Base-by-base conservation (phyloP, 257 asterid genomes). In the Ilex aquifolium region DNA sequence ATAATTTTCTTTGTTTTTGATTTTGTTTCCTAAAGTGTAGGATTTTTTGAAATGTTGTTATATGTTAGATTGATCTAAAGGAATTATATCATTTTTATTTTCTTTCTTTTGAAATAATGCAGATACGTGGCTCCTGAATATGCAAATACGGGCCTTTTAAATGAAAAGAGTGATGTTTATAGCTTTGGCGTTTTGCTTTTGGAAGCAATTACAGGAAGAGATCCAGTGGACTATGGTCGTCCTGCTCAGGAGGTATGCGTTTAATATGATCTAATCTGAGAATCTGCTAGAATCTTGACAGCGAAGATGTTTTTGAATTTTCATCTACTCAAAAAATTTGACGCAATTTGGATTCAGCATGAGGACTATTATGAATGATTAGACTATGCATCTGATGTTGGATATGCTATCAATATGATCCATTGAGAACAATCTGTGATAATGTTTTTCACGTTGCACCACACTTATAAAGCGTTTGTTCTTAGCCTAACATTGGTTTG, bases 121-220 rank as follows among this genome's bases (percentile, higher is more conserved):
- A 92, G 98, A 58, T 92, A 92, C 60, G 99, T 92, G 74, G 99
- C 99, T 74, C 99, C 99, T 40, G 96, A 92, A 74, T 92, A 92
- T 77, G 99, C 96, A 54, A 92, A 90, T 73, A 83, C 92, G 3
- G 99, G 97, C 44, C 95, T 92, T 69, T 71, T 92, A 69, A 92
- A 92, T 58, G 99, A 90, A 71, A 91, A 88, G 81, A 91, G 95
- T 60, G 98, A 89, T 67, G 88, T 91, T 42, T 88, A 91, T 72
- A 91, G 98, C 85, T 91, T 88, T 63, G 98, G 98, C 29, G 95
- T 91, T 66, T 73, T 91, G 69, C 76, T 92, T 60, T 66, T 92
- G 56, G 99, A 92, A 85, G 82, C 97, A 51, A 86, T 89, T 63
- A 93, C 97, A 0, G 96, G 96, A 79, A 78, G 99, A 77, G 99